phyloP scores from a whole-genome alignment of 1,139 yeast genomes.

The Saccharomyces hybrid region DNA sequence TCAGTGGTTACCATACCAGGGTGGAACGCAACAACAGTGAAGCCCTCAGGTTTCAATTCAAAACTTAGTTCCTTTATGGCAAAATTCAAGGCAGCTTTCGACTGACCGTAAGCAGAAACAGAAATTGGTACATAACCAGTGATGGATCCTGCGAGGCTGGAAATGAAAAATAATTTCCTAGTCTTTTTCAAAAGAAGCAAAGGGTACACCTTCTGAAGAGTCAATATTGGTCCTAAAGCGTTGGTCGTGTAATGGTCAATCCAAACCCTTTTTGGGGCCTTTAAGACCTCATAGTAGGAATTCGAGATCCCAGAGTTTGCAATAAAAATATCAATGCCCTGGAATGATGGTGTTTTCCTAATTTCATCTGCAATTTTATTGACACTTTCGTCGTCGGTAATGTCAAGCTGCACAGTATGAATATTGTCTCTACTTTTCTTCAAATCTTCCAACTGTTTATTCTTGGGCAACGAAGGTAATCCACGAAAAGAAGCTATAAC shows the following conservation, averaged over 20 bases:
- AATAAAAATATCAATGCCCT: not conserved
- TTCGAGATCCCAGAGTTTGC: not conserved
- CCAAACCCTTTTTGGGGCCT: not conserved
- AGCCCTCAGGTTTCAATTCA: conserved; percentile 24
- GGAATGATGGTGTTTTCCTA: not conserved
- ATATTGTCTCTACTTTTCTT: not conserved
- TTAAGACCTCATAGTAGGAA: not conserved
- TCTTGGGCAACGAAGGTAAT: not conserved
- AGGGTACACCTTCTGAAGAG: conserved; percentile 21
- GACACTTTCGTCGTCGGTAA: not conserved
- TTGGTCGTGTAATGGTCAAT: conserved; percentile 13
- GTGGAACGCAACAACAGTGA: conserved; percentile 26
- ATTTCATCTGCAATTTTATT: not conserved
- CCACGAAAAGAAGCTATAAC: not conserved
- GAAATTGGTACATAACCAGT: conserved; percentile 3
- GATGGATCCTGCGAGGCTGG: conserved; percentile 27
- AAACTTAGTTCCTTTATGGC: conserved; percentile 20
- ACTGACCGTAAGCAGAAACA: conserved; percentile 31
- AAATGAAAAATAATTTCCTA: conserved; percentile 21
- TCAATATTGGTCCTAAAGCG: conserved; percentile 23
- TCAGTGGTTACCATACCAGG: conserved; percentile 34
- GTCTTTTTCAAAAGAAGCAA: conserved; percentile 16
- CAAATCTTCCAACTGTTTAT: not conserved
- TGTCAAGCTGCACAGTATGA: not conserved
- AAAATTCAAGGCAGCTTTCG: conserved; percentile 36